A percentile compares a stretch with the other conserved stretches of the same genome.
These are phyloP conservation scores for Penicillium angulare DNA, from an alignment of 495 filamentous ascomycete species.

Conservation along the genomic window DNA sequence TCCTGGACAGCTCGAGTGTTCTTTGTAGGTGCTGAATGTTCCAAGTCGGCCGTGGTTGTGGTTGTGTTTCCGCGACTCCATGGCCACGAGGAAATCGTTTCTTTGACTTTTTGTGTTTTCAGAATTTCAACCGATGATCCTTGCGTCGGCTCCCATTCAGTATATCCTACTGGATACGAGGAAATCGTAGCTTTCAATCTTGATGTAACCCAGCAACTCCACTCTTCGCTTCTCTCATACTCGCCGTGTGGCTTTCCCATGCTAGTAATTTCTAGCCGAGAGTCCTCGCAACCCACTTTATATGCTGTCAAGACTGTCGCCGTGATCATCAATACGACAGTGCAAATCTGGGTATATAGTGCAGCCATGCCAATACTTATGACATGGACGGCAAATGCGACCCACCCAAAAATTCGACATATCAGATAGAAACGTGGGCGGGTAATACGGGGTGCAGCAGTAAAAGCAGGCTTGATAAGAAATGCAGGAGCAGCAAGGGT, in stretches of 20 bases:
- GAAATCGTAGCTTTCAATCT: constrained; percentile 9
- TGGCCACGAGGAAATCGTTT: not conserved
- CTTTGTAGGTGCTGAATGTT: not conserved
- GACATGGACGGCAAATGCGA: constrained; percentile 13
- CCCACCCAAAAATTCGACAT: constrained; percentile 8
- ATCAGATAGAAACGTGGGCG: not conserved
- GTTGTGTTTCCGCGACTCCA: not conserved
- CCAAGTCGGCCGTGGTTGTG: not conserved
- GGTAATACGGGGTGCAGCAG: not conserved
- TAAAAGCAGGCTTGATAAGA: constrained; percentile 6
- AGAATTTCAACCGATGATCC: not conserved
- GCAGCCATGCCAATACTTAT: constrained; percentile 16
- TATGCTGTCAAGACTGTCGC: constrained; percentile 6
- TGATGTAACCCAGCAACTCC: constrained; percentile 7
- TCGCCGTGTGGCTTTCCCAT: not conserved
- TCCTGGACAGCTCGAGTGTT: not conserved
- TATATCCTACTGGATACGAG: constrained; percentile 4
- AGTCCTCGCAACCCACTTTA: constrained; percentile 9
- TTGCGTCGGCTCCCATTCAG: not conserved
- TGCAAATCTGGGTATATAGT: constrained; percentile 10
- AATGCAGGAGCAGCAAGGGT: constrained; percentile 8
- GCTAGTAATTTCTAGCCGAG: not conserved
- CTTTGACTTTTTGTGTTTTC: not conserved
- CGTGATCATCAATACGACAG: constrained; percentile 8
- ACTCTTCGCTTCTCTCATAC: not conserved